Percentiles rank a stretch among this genome's conserved stretches.
These are phyloP conservation scores for Phaeophleospora eucalypticola DNA, from an alignment of 2,329 filamentous ascomycete genomes.

Conservation along the genomic window DNA sequence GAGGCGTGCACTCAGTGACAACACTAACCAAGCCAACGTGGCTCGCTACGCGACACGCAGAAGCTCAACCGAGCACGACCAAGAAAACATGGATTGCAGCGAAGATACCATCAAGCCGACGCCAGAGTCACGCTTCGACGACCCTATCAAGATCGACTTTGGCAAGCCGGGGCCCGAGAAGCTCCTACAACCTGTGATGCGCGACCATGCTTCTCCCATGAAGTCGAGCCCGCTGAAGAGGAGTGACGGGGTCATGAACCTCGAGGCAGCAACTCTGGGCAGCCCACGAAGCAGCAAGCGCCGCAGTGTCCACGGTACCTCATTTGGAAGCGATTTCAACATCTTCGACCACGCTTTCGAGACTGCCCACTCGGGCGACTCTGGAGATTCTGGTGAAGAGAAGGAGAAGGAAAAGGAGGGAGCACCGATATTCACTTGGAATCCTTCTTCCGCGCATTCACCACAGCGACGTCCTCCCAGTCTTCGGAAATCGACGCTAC, in stretches of 20 bases:
- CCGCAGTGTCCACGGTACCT: constrained; percentile 75
- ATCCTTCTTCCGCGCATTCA: constrained; percentile 28
- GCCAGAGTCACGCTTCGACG: constrained; percentile 34
- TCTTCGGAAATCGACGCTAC: constrained; percentile 78
- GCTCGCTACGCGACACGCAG: constrained; percentile 46
- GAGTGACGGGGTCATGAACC: constrained; percentile 82
- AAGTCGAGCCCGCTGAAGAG: constrained; percentile 85
- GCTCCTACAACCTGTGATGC: constrained; percentile 38
- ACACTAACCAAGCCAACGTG: constrained; percentile 67
- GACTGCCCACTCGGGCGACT: constrained; percentile 22
- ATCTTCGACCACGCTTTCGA: constrained; percentile 65
- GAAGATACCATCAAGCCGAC: constrained; percentile 21
- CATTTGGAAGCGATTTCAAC: constrained; percentile 61
- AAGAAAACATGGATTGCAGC: constrained; percentile 33
- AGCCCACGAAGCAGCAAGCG: constrained; percentile 83
- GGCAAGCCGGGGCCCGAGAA: constrained; percentile 47
- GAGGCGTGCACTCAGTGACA: constrained; percentile 69
- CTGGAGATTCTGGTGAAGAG: constrained; percentile 19
- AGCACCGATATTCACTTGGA: constrained; percentile 36
- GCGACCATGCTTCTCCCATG: constrained; percentile 48
- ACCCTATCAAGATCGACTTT: constrained; percentile 47
- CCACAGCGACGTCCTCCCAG: constrained; percentile 33
- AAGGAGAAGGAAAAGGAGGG: constrained; percentile 30
- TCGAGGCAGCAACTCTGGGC: constrained; percentile 71
- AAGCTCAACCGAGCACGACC: constrained; percentile 46